Conservation (phyloP, 345 rosid species). For the Kernera saxatilis region DNA sequence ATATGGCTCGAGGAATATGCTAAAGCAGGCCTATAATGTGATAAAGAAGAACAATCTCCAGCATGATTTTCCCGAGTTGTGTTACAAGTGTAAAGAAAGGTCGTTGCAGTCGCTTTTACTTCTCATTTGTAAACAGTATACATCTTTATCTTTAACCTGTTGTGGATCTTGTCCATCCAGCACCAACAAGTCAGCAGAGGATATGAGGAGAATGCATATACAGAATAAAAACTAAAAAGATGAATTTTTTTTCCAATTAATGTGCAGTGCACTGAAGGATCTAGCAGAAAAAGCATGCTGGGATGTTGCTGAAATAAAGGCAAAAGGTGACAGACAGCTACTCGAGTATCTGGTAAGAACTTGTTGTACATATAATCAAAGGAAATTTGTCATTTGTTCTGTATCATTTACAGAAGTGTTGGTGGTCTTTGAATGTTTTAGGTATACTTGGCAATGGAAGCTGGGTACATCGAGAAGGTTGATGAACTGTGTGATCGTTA, state of each 20-base stretch:
- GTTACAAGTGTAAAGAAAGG: constrained; percentile 80
- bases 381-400: not conserved
- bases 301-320: constrained; percentile 86
- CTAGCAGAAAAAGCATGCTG: constrained; percentile 87
- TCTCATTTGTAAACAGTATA: not conserved
- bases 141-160: not conserved
- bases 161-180: not conserved
- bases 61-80: constrained; percentile 65
- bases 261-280: constrained; percentile 58
- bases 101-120: constrained; percentile 14
- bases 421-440: constrained; percentile 19
- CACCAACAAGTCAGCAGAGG: not conserved
- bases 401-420: not conserved
- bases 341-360: constrained; percentile 66
- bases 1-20: constrained; percentile 66
- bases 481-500: constrained; percentile 75
- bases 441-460: constrained; percentile 99
- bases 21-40: constrained; percentile 59
- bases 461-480: constrained; percentile 91
- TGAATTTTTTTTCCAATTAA: not conserved
- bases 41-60: constrained; percentile 71
- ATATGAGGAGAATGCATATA: not conserved
- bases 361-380: not conserved
- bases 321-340: constrained; percentile 65
- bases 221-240: not conserved